phyloP scores from a whole-genome alignment of 2,329 filamentous ascomycete genomes.

The Macrophomina tecta region DNA sequence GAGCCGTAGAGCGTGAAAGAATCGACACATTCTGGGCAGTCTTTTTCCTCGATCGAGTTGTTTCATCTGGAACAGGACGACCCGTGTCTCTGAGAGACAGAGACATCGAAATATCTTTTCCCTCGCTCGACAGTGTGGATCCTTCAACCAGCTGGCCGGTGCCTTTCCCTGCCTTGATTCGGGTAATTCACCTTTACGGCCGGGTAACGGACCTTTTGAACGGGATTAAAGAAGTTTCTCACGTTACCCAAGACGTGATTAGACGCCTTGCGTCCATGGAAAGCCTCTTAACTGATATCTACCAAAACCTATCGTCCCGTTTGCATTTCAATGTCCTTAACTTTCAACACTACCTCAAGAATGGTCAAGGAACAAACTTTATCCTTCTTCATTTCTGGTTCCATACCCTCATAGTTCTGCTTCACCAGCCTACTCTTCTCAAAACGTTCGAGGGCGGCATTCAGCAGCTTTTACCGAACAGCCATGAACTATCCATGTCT shows the following conservation, averaged over 20 bases:
- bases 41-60: conserved; percentile 84
- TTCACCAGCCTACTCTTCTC: conserved; percentile 83
- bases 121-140: conserved; percentile 59
- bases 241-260: conserved; percentile 77
- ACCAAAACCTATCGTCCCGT: conserved; percentile 75
- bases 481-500: conserved; percentile 81
- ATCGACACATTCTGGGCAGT: conserved; percentile 91
- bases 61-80: conserved; percentile 84
- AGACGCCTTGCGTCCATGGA: conserved; percentile 78
- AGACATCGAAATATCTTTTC: conserved; percentile 81
- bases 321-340: conserved; percentile 86
- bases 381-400: conserved; percentile 90
- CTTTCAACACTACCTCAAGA: conserved; percentile 82
- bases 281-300: conserved; percentile 73
- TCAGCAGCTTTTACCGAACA: conserved; percentile 77
- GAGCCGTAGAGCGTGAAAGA: conserved; percentile 77
- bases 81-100: conserved; percentile 83
- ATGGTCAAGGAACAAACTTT: conserved; percentile 84
- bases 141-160: conserved; percentile 71
- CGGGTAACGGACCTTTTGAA: conserved; percentile 85
- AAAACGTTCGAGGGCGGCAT: conserved; percentile 75
- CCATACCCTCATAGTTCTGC: conserved; percentile 81
- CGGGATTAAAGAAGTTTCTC: conserved; percentile 74
- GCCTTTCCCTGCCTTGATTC: conserved; percentile 79
- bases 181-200: conserved; percentile 86